These are phyloP conservation scores for Leptomonas seymouri DNA, from an alignment of 208 protist species.

Conservation along the genomic window DNA sequence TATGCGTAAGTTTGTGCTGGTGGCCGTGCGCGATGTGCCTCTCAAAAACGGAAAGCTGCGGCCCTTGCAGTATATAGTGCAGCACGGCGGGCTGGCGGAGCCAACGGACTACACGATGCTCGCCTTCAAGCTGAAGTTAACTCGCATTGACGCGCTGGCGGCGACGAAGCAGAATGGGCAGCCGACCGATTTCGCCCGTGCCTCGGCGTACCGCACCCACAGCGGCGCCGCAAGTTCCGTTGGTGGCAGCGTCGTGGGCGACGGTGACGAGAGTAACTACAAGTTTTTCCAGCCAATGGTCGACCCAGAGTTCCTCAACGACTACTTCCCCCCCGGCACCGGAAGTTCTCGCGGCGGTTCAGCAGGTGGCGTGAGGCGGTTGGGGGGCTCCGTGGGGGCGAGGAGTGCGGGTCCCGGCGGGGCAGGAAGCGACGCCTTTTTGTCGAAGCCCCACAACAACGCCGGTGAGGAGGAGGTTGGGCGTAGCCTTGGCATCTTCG, in stretches of 20 bases:
- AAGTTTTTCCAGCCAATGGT: background rate
- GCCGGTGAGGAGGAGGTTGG: conserved; percentile 24
- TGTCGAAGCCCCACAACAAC: conserved; percentile 15
- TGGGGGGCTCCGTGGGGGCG: background rate
- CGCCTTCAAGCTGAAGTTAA: conserved; percentile 61
- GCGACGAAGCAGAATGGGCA: conserved; percentile 16
- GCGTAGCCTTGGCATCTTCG: background rate
- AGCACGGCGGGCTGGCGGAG: conserved; percentile 77
- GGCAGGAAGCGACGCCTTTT: conserved; percentile 10
- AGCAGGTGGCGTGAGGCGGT: background rate
- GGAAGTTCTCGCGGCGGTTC: background rate
- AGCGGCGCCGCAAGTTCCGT: conserved; percentile 1
- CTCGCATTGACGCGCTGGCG: conserved; percentile 21
- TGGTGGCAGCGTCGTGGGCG: background rate
- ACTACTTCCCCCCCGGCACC: conserved; percentile 2
- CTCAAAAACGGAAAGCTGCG: conserved; percentile 17
- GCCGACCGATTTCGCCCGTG: conserved; percentile 3
- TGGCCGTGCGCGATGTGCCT: conserved; percentile 39
- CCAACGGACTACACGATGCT: conserved; percentile 74
- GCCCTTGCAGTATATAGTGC: conserved; percentile 68
- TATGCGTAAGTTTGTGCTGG: conserved; percentile 79
- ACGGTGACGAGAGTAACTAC: conserved; percentile 25
- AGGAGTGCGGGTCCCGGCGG: conserved; percentile 6
- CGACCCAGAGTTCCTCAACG: conserved; percentile 13
- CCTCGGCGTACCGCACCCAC: conserved; percentile 7